Conservation (phyloP, 495 filamentous ascomycete genomes). For the Talaromyces nanjingensis region DNA sequence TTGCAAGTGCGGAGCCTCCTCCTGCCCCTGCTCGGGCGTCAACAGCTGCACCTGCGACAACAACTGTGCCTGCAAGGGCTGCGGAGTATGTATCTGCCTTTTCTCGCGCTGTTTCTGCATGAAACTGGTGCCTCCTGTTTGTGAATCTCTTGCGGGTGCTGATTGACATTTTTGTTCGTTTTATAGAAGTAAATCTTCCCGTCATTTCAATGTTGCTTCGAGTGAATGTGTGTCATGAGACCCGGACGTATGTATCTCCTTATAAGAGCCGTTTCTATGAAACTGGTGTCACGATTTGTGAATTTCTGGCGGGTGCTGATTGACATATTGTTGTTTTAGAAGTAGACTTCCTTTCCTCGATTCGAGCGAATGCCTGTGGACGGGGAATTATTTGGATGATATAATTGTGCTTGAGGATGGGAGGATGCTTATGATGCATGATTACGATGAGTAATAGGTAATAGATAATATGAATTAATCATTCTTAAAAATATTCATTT, state of each 20-base stretch:
- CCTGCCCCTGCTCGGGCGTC: conserved; percentile 30
- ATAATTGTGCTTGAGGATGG: no score
- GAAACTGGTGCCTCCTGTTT: neutral
- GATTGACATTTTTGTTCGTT: neutral
- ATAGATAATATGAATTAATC: no score
- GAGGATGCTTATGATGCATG: no score
- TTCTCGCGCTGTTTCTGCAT: neutral
- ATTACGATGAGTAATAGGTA: no score
- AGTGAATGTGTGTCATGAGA: neutral
- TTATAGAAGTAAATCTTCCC: neutral
- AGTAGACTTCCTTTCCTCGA: neutral
- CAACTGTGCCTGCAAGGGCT: conserved; percentile 38
- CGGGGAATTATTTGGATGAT: no score
- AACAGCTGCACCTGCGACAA: conserved; percentile 32
- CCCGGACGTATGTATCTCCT: neutral
- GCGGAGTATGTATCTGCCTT: conserved; percentile 31
- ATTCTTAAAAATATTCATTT: no score
- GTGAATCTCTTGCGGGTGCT: neutral
- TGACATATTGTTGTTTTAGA: neutral
- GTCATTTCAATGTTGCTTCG: neutral
- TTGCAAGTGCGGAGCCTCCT: conserved; percentile 31
- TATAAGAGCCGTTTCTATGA: neutral
- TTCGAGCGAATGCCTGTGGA: neutral
- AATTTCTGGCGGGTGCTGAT: conserved; percentile 5
- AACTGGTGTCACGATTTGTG: conserved; percentile 4